Base-by-base conservation (phyloP, 495 filamentous ascomycete species). In the Penicillium soppii region DNA sequence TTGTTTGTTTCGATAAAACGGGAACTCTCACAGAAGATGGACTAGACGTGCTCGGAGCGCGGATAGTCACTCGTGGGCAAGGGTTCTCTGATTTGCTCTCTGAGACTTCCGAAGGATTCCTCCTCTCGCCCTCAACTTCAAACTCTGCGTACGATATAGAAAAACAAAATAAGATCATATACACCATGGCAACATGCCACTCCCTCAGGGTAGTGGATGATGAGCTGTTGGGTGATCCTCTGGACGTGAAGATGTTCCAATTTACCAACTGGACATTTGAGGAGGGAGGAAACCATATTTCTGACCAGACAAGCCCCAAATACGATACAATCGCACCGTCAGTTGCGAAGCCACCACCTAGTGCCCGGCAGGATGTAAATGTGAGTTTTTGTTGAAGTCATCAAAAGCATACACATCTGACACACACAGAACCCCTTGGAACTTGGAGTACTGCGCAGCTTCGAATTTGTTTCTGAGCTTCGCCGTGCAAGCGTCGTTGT, bases 201-300 rank as follows among this genome's bases (percentile, higher is more conserved):
- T 95, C 92, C 3, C 75, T 99, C 13, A 82, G 91, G 23, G 79
- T 85, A 29, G 84, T 97, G 13, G 92, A 99, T 53, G 85, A 80
- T 36, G 90, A 97, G 58, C 75, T 96, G 13, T 73, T 99, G 17
- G 95, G 95, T 5, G 95, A 99, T 68, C 95, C 95, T 25, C 77
- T 99, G 12, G 95, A 99, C 67, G 73, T 97, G 38, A 97, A 97
- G 63, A 99, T 99, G 95, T 99, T 99, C 63, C 85, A 96, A 59
- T 99, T 96, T 59, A 99, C 95, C 1, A 81, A 82, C 5, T 99
- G 95, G 95, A 81, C 83, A 2, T 99, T 86, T 57, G 85, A 96
- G 63, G 94, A 99, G 72, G 89, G 91, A 3, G 85, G 69, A 44
- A 47, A 69, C 50, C 51, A 71, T 65, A 44, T 69, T 52, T 53